Conservation (phyloP, 2,329 filamentous ascomycete species). For the Microcyclosporella mali region DNA sequence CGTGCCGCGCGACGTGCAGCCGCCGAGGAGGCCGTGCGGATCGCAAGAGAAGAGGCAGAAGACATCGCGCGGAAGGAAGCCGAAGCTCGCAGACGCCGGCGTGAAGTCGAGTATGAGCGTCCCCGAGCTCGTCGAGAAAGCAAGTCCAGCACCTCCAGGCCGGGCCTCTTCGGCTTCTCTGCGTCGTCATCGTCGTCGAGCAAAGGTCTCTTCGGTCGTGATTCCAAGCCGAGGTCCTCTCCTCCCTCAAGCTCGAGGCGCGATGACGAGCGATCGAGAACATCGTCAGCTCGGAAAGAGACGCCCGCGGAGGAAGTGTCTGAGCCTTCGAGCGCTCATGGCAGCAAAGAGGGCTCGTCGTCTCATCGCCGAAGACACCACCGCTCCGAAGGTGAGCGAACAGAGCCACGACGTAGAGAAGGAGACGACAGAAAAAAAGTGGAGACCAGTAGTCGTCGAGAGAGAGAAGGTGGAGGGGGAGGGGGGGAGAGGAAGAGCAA, state of each 20-base stretch:
- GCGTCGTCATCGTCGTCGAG: too few species aligned
- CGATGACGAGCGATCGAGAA: background rate
- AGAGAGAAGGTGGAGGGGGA: constrained; percentile 2
- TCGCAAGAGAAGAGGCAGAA: constrained; percentile 18
- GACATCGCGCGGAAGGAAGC: constrained; percentile 3
- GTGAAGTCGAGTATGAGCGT: constrained; percentile 2
- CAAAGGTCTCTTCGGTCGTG: background rate
- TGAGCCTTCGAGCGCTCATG: background rate
- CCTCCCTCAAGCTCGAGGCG: background rate
- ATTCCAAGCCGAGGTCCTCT: background rate
- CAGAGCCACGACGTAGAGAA: constrained; percentile 3
- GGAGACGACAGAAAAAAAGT: constrained; percentile 2
- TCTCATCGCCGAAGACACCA: constrained; percentile 2
- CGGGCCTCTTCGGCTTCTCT: constrained; percentile 8
- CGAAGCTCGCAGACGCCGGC: constrained; percentile 1
- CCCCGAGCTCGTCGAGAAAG: constrained; percentile 10
- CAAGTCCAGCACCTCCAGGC: constrained; percentile 7
- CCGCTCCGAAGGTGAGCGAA: constrained; percentile 6
- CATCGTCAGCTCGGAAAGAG: background rate
- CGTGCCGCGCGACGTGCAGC: constrained; percentile 23
- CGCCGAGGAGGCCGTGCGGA: constrained; percentile 17
- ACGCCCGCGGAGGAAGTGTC: background rate
- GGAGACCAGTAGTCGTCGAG: constrained; percentile 1
- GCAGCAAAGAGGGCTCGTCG: background rate
- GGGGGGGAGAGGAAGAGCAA: constrained; percentile 9